phyloP scores from a whole-genome alignment of 495 filamentous ascomycete genomes.

The Penicillium chermesinum region DNA sequence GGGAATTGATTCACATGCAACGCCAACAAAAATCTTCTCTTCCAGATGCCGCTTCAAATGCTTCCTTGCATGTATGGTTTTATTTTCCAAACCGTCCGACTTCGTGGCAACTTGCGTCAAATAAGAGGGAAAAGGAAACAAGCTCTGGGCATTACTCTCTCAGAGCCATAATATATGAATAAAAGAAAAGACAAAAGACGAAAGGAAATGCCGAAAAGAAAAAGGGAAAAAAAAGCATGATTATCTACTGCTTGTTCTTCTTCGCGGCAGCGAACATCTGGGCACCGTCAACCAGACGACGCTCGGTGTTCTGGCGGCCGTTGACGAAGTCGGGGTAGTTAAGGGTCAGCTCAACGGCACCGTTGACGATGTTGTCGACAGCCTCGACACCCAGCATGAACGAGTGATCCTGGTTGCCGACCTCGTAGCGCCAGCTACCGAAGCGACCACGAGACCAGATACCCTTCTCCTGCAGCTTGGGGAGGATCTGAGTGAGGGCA shows the following conservation, averaged over 20 bases:
- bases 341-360: constrained; percentile 89
- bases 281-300: constrained; percentile 75
- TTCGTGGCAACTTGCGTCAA: constrained; percentile 24
- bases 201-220: constrained; percentile 13
- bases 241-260: constrained; percentile 43
- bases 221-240: constrained; percentile 7
- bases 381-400: constrained; percentile 99
- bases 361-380: constrained; percentile 91
- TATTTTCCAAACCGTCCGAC: constrained; percentile 17
- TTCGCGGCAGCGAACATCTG: constrained; percentile 46
- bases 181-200: constrained; percentile 3
- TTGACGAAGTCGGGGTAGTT: constrained; percentile 99
- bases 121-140: too few species aligned
- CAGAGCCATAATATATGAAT: constrained; percentile 4
- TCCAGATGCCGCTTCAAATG: constrained; percentile 32
- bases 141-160: not conserved
- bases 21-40: constrained; percentile 30
- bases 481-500: constrained; percentile 86
- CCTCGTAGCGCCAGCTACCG: constrained; percentile 97
- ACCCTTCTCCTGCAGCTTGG: constrained; percentile 81
- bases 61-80: constrained; percentile 23
- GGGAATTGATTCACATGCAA: constrained; percentile 27
- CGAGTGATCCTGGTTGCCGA: constrained; percentile 94
- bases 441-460: constrained; percentile 97
- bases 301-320: constrained; percentile 78